Base-by-base conservation (phyloP, 106 monocot species). In the Phalaenopsis aphrodite region DNA sequence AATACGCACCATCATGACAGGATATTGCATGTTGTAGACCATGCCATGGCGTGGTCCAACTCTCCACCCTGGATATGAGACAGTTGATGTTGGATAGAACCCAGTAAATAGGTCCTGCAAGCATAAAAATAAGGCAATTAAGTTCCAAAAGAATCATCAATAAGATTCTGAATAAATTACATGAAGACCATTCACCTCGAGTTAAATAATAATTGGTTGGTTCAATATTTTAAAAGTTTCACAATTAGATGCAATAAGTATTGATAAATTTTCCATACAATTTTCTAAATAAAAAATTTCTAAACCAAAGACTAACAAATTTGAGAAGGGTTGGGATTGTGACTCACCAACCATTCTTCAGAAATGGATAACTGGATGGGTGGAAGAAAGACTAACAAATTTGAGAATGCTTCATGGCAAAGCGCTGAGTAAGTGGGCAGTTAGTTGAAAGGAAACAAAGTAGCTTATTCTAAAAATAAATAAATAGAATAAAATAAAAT, bases 51-150 rank as follows among this genome's bases (percentile, higher is more conserved):
- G 17, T 3, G 79, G 79, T 75, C 55, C 55, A 52, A 56, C 21
- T 16, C 72, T 71, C 76, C 82, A 86, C 19, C 64, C 75, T 37
- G 76, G 49, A 43, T 75, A 24, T 55, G 76, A 46, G 66, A 78
- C 75, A 71, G 23, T 5, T 66, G 41, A 8, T 71, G 81, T 24
- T 71, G 36, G 75, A 79, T 86, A 79, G n/a, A 66, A 24, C 72
- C 67, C 75, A 41, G 76, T 69, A 79, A 83, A 86, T 30, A 86
- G 75, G 79, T 86, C 86, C 86, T 86, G 68, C 65, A 39, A 55
- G 66, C 42, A 55, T 61, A 61, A 65, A 42, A 6, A 79, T 69
- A 58, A 74, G 17, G 5, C 21, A 71, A 71, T 38, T 42, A 17
- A 19, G 74, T n/a, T 5, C 19, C n/a, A 74, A 74, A 42, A 42